phyloP scores from a whole-genome alignment of 75 land plant species.

The Isoetes taiwanensis region DNA sequence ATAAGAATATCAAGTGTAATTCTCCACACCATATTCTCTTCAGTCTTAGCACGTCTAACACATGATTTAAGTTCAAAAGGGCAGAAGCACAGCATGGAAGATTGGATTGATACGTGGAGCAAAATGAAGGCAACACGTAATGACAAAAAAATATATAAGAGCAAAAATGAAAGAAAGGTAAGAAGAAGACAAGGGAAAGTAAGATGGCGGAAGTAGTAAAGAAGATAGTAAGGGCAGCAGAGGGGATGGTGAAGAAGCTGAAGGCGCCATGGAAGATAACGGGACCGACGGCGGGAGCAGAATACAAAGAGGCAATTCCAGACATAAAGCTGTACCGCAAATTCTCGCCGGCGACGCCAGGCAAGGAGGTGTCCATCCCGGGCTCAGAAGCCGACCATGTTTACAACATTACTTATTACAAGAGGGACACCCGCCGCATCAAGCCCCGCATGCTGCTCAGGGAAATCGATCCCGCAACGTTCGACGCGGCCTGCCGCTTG shows the following conservation, averaged over 20 bases:
- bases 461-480: constrained; percentile 37
- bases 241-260: constrained; percentile 11
- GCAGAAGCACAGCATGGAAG: too few species aligned
- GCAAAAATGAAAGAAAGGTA: too few species aligned
- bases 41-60: too few species aligned
- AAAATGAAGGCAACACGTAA: too few species aligned
- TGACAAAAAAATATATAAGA: too few species aligned
- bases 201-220: too few species aligned
- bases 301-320: constrained; percentile 56
- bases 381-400: constrained; percentile 63
- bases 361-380: constrained; percentile 38
- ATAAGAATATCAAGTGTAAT: too few species aligned
- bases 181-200: too few species aligned
- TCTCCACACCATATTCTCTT: too few species aligned
- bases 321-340: constrained; percentile 54
- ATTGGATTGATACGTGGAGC: too few species aligned
- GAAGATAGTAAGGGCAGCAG: neutral
- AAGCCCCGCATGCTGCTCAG: constrained; percentile 24
- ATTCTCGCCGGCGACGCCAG: constrained; percentile 54
- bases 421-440: constrained; percentile 60
- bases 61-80: too few species aligned
- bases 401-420: constrained; percentile 78
- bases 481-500: constrained; percentile 31
- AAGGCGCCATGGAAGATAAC: constrained; percentile 86
- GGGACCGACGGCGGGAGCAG: constrained; percentile 66